Evolutionary conservation across 2,329 filamentous ascomycete species (phyloP), one percentile per base, ranked within the genome.

Genomic region (Epichloe typhina): DNA sequence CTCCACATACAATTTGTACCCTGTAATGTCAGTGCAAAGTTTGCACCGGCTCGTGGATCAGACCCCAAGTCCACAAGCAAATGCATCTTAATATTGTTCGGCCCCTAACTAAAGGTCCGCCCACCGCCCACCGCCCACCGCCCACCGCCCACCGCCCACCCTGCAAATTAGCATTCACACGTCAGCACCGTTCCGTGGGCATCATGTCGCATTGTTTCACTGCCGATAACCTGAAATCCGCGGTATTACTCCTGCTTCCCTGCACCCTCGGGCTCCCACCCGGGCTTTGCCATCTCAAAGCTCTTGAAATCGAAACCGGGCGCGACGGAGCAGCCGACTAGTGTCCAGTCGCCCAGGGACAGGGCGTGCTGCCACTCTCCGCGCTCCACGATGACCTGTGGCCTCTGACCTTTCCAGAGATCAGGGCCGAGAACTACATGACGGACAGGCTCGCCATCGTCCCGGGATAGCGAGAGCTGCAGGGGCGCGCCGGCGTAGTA

Each of bases 401-500:
- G 73, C 33, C 57, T 54, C 59, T 75, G 64, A 6, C 64, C 65
- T 0, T 54, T 47, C 55, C 71, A 70, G n/a, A 76, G 50, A 44
- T 74, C 66, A 4, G 64, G 61, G 0, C 73, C 74, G 12, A 76
- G 63, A 26, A 67, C 56, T 8, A 61, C 54, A 37, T 64, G 52
- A 5, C 63, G 61, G 54, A 62, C 62, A 38, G 61, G 64, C 57
- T 52, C 60, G 3, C 72, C 72, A 50, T 76, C 65, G 47, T 76
- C 60, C 19, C 52, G 58, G 2, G 72, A 72, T 0, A 76, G 61
- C 2, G 66, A 71, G 9, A 77, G 59, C 11, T 59, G 65, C 46
- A 78, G 58, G 1, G 74, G 74, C 6, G 74, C 72, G 5, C 75
- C 75, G 8, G 72, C 74, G 47, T 77, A 77, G 62, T 73, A 69